Evolutionary conservation across 495 filamentous ascomycete species (phyloP).

Genomic region (Aspergillus diversus): DNA sequence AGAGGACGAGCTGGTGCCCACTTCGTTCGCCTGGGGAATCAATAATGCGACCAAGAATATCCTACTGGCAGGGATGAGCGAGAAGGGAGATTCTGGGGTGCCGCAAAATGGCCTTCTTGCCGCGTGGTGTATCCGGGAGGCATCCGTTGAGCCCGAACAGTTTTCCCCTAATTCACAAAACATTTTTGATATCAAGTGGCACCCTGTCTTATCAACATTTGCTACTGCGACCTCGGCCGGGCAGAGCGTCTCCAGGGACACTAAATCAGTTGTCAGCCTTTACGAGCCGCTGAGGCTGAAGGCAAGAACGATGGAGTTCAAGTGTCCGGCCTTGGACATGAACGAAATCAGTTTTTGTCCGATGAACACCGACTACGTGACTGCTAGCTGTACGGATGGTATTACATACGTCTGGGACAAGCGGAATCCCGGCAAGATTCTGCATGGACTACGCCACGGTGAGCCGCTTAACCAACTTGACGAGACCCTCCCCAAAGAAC

Average conservation of each 20-base stretch:
- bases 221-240: constrained; percentile 56
- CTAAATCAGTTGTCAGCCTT: constrained; percentile 54
- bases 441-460: constrained; percentile 74
- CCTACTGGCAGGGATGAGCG: constrained; percentile 78
- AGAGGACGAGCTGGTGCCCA: constrained; percentile 62
- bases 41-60: constrained; percentile 52
- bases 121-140: constrained; percentile 65
- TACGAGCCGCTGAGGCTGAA: constrained; percentile 47
- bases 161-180: constrained; percentile 61
- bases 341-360: constrained; percentile 72
- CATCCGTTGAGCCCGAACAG: constrained; percentile 48
- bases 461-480: constrained; percentile 64
- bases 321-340: constrained; percentile 83
- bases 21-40: constrained; percentile 74
- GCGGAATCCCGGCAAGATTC: constrained; percentile 54
- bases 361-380: constrained; percentile 60
- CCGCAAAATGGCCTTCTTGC: constrained; percentile 69
- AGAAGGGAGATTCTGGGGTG: constrained; percentile 54
- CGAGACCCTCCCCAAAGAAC: constrained; percentile 59
- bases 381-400: constrained; percentile 84
- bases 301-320: constrained; percentile 43
- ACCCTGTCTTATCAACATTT: constrained; percentile 62
- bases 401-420: constrained; percentile 85
- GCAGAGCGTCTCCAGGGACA: constrained; percentile 32
- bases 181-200: constrained; percentile 82